Percentiles rank a stretch among this genome's conserved stretches.
These are phyloP conservation scores for Floccularia luteovirens DNA, from an alignment of 768 basidiomycete species.

Conservation along the genomic window DNA sequence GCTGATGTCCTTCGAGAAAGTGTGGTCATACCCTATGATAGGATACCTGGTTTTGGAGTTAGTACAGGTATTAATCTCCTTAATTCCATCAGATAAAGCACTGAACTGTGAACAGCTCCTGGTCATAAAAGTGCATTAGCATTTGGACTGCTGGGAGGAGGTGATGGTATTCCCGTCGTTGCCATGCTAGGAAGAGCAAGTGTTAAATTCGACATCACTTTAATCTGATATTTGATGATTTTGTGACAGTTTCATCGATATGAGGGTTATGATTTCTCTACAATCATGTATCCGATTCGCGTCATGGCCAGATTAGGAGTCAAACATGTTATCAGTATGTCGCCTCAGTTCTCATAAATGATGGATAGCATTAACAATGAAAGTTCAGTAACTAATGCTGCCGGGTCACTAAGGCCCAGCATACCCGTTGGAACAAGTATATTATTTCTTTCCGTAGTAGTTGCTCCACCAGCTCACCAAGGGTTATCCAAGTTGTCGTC, in stretches of 20 bases:
- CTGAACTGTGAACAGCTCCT: conserved; percentile 35
- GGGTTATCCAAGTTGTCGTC: conserved; percentile 53
- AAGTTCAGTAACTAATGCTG: conserved; percentile 75
- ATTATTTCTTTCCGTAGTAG: conserved; percentile 11
- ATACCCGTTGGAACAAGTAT: conserved; percentile 78
- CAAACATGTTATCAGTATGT: conserved; percentile 66
- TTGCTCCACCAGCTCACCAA: not conserved
- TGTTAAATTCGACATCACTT: conserved; percentile 3
- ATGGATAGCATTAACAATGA: not conserved
- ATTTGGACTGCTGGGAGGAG: conserved; percentile 67
- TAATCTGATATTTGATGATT: conserved; percentile 6
- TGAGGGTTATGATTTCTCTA: conserved; percentile 68
- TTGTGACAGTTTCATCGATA: conserved; percentile 69
- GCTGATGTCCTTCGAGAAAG: conserved; percentile 50
- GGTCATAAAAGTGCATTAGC: conserved; percentile 79
- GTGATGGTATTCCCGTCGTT: conserved; percentile 68
- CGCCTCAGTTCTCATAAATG: not conserved
- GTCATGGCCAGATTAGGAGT: conserved; percentile 75
- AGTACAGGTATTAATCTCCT: conserved; percentile 57
- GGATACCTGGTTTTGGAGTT: conserved; percentile 65
- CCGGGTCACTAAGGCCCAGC: conserved; percentile 69
- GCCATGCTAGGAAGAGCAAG: conserved; percentile 84
- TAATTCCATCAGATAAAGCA: not conserved
- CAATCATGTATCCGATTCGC: conserved; percentile 73
- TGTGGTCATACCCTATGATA: conserved; percentile 55